Percentiles rank a stretch among this genome's conserved stretches.
These are phyloP conservation scores for Eragrostis tef DNA, from an alignment of 202 grass and related monocot genomes.

Conservation along the genomic window DNA sequence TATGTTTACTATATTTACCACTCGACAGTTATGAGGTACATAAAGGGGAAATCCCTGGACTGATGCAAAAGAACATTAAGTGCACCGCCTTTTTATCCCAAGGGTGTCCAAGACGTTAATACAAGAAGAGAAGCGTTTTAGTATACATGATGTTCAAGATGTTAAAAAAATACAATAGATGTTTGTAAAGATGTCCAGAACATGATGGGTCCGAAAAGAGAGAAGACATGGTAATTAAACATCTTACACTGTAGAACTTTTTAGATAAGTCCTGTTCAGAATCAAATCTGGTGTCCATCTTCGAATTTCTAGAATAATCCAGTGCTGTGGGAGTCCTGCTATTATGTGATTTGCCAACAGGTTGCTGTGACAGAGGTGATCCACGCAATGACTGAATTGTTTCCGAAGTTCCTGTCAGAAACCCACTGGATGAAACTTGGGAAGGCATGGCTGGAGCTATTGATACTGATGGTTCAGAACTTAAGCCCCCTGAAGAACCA, in stretches of 20 bases:
- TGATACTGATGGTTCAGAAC: conserved; percentile 30
- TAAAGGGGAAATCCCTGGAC: conserved; percentile 36
- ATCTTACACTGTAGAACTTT: conserved; percentile 85
- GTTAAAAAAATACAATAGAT: background rate
- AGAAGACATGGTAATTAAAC: conserved; percentile 25
- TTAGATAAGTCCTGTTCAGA: conserved; percentile 74
- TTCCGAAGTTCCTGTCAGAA: conserved; percentile 56
- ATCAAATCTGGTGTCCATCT: conserved; percentile 49
- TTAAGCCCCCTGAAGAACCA: conserved; percentile 48
- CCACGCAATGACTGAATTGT: conserved; percentile 39
- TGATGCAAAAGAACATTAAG: no score
- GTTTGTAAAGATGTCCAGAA: conserved; percentile 35
- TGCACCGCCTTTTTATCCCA: no score
- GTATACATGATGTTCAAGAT: conserved; percentile 22
- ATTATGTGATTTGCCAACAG: conserved; percentile 48
- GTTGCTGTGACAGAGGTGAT: conserved; percentile 46
- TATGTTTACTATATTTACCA: conserved; percentile 22
- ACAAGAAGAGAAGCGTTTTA: conserved; percentile 8
- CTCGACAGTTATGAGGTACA: background rate
- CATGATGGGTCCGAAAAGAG: conserved; percentile 39
- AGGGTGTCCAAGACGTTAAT: no score
- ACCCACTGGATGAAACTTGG: conserved; percentile 41
- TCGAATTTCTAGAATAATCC: conserved; percentile 55
- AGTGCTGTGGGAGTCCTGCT: conserved; percentile 45
- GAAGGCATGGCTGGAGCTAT: conserved; percentile 46